Percentiles rank a stretch among this genome's conserved stretches.
Evolutionary conservation across 805 yeast genomes (phyloP).

Genomic region (Middelhovenomyces tepae): DNA sequence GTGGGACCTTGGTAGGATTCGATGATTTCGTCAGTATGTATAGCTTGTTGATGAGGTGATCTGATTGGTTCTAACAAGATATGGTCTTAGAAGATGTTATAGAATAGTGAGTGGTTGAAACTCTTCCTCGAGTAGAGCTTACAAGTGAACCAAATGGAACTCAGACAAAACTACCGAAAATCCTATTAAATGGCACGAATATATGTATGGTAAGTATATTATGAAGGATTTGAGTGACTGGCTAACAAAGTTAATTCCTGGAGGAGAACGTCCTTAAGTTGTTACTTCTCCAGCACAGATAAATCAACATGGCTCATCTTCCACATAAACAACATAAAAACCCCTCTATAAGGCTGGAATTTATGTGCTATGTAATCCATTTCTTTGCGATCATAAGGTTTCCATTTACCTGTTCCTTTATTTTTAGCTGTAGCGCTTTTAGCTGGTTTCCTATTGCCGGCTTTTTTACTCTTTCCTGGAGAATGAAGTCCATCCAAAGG

Average conservation of each 20-base stretch:
- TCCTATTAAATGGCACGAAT: constrained; percentile 32
- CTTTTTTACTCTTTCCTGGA: constrained; percentile 29
- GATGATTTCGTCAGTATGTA: constrained; percentile 77
- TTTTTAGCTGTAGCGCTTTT: constrained; percentile 26
- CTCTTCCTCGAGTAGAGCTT: too few relatives aligned
- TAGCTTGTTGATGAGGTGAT: neutral
- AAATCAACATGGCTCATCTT: constrained; percentile 51
- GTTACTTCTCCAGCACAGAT: constrained; percentile 36
- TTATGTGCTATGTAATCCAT: constrained; percentile 54
- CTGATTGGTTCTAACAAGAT: constrained; percentile 24
- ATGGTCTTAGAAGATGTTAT: constrained; percentile 77
- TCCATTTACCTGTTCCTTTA: constrained; percentile 31
- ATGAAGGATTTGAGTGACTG: too few relatives aligned
- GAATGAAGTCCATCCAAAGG: constrained; percentile 18
- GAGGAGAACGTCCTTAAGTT: too few relatives aligned
- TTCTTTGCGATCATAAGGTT: constrained; percentile 33
- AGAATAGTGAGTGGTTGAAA: constrained; percentile 35
- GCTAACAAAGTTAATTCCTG: too few relatives aligned
- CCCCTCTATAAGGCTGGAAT: constrained; percentile 59
- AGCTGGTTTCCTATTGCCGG: constrained; percentile 26
- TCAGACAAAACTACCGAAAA: constrained; percentile 23
- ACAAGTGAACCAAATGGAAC: constrained; percentile 15
- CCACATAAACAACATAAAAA: constrained; percentile 70
- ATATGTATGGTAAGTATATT: constrained; percentile 36
- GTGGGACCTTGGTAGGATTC: constrained; percentile 84